Conservation (phyloP, 495 filamentous ascomycete species). For the Aspergillus coremiiformis region DNA sequence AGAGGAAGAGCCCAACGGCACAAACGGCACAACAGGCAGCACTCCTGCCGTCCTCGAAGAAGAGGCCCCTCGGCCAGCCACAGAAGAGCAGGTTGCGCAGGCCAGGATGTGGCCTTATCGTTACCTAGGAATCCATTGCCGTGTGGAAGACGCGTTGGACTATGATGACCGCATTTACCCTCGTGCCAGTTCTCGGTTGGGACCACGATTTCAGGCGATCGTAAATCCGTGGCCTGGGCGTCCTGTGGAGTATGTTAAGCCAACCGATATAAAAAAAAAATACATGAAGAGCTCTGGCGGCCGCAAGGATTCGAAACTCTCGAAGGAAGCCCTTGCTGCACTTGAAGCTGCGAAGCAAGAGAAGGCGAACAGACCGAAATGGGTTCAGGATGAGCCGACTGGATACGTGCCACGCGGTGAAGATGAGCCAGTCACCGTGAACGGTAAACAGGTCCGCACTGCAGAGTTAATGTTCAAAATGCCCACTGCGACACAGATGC, state of each 20-base stretch:
- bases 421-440: conserved; percentile 48
- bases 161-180: conserved; percentile 98
- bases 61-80: conserved; percentile 60
- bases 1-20: conserved; percentile 52
- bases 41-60: conserved; percentile 51
- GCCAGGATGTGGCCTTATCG: conserved; percentile 94
- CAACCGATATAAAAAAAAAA: conserved; percentile 75
- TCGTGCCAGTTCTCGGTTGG: conserved; percentile 85
- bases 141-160: conserved; percentile 91
- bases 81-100: conserved; percentile 83
- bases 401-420: conserved; percentile 83
- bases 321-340: conserved; percentile 71
- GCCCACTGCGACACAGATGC: conserved; percentile 41
- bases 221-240: conserved; percentile 77
- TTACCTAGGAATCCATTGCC: conserved; percentile 92
- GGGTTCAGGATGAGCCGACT: conserved; percentile 82
- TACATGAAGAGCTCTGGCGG: conserved; percentile 52
- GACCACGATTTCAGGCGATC: conserved; percentile 85
- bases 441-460: conserved; percentile 47
- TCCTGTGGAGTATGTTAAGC: conserved; percentile 83
- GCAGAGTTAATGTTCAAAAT: conserved; percentile 48
- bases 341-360: conserved; percentile 72
- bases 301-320: conserved; percentile 63
- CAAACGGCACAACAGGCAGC: conserved; percentile 47
- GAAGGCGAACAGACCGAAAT: conserved; percentile 76